These are phyloP conservation scores for Fusarium metavorans DNA, from an alignment of 2,329 filamentous ascomycete species.

Conservation along the genomic window DNA sequence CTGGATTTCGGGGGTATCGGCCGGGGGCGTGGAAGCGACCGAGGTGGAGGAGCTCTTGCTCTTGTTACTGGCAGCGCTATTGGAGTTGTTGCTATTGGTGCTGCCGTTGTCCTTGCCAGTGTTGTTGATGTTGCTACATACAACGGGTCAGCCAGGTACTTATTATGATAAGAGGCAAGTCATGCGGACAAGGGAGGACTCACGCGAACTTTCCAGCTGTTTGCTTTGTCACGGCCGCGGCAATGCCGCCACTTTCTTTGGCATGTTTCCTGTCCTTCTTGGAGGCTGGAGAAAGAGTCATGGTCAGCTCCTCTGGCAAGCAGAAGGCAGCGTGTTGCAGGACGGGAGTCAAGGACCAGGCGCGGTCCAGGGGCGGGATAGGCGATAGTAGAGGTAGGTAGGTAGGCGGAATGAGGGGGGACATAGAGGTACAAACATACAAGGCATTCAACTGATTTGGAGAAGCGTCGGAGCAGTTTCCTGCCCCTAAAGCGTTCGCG, in stretches of 20 bases:
- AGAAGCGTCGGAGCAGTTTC: slow-evolving; percentile 47
- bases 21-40: slow-evolving; percentile 58
- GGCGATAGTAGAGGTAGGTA: neutral
- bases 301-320: slow-evolving; percentile 37
- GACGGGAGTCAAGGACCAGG: slow-evolving; percentile 22
- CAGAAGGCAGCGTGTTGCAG: slow-evolving; percentile 25
- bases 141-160: slow-evolving; percentile 41
- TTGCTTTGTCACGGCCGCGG: slow-evolving; percentile 66
- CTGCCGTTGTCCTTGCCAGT: slow-evolving; percentile 48
- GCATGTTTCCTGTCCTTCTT: slow-evolving; percentile 68
- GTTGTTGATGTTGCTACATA: slow-evolving; percentile 44
- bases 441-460: slow-evolving; percentile 53
- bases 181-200: slow-evolving; percentile 49
- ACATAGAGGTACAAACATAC: slow-evolving; percentile 45
- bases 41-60: slow-evolving; percentile 54
- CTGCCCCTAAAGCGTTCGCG: slow-evolving; percentile 46
- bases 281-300: slow-evolving; percentile 50
- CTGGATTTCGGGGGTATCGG: slow-evolving; percentile 60
- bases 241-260: slow-evolving; percentile 65
- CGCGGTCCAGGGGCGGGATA: slow-evolving; percentile 26
- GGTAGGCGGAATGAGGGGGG: slow-evolving; percentile 12
- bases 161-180: slow-evolving; percentile 39
- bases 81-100: slow-evolving; percentile 40
- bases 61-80: slow-evolving; percentile 48
- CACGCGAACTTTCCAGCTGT: slow-evolving; percentile 65